Base-by-base conservation (phyloP, 495 filamentous ascomycete species). In the Talaromyces ruber region DNA sequence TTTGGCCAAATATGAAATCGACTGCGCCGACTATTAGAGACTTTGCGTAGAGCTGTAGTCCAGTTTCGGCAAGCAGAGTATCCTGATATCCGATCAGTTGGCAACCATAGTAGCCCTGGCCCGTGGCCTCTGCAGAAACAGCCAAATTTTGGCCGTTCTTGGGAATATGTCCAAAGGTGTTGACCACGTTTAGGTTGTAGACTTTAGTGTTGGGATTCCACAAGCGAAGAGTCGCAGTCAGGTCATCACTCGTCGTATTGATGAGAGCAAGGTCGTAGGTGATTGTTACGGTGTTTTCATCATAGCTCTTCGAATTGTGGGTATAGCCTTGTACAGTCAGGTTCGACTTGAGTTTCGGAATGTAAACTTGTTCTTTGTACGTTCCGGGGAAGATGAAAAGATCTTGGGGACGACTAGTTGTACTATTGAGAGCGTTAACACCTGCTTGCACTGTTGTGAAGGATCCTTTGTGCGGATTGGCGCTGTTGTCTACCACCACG, bases 1-100 rank as follows among this genome's bases (percentile, higher is more conserved):
- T 83, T 21, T 51, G 45, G 14, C 88, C 88, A 70, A 88, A 90
- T 64, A 90, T 84, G 65, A 87, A 89, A 67, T 89, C 87, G 9
- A 72, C 69, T 9, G 70, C 68, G 18, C 73, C 73, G 73, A 51
- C 76, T 61, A 89, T 83, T 57, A 77, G 69, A 66, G 79, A 81
- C 30, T 77, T 75, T 12, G 75, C 76, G 68, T 84, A 89, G 21
- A 86, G 72, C 63, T 88, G 84, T 9, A 67, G 70, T 45, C 86
- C 86, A 2, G 68, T 66, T 56, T 87, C 74, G 18, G 83, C 82
- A 4, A 87, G 75, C 25, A 88, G 59, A 0, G 86, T 88, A 65
- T 88, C 86, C 67, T 89, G 86, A 67, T 78, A 88, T 1, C 86
- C 86, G 4, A 67, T 72, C 63, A 89, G 77, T 56, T 75, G 68